Conservation (phyloP, 1,284 basidiomycete species). For the Ceratobasidium sp. region DNA sequence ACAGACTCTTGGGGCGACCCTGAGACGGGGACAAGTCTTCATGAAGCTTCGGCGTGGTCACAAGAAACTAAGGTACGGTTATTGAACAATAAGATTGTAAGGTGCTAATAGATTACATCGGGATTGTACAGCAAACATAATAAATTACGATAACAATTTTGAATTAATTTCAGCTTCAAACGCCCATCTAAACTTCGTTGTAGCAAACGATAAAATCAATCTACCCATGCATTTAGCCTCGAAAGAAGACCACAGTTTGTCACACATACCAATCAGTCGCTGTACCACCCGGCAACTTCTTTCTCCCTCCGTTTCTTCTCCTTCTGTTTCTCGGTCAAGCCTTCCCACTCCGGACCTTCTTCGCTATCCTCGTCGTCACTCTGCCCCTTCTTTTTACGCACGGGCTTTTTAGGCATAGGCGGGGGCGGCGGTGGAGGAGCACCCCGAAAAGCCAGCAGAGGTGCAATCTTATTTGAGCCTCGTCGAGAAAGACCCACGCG, state of each 20-base stretch:
- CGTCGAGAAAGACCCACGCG: conserved; percentile 39
- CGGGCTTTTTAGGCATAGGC: conserved; percentile 37
- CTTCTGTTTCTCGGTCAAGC: conserved; percentile 37
- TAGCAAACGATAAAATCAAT: neutral
- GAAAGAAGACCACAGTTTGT: neutral
- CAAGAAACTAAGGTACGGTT: neutral
- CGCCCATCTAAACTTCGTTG: neutral
- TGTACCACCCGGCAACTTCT: conserved; percentile 38
- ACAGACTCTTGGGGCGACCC: conserved; percentile 1
- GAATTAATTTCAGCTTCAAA: neutral
- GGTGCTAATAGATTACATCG: conserved; percentile 30
- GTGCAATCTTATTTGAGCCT: conserved; percentile 37
- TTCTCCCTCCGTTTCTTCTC: conserved; percentile 39
- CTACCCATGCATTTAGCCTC: neutral
- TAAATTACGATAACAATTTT: conserved; percentile 8
- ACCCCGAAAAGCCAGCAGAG: conserved; percentile 26
- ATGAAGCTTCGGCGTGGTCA: neutral
- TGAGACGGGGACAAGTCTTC: neutral
- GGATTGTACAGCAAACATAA: conserved; percentile 11
- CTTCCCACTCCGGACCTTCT: conserved; percentile 37
- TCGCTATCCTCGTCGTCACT: conserved; percentile 38
- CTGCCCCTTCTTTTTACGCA: conserved; percentile 29
- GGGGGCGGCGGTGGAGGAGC: conserved; percentile 37
- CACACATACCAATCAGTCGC: neutral
- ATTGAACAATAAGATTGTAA: neutral